Base-by-base conservation (phyloP, 495 filamentous ascomycete species). In the Aspergillus conjunctus region DNA sequence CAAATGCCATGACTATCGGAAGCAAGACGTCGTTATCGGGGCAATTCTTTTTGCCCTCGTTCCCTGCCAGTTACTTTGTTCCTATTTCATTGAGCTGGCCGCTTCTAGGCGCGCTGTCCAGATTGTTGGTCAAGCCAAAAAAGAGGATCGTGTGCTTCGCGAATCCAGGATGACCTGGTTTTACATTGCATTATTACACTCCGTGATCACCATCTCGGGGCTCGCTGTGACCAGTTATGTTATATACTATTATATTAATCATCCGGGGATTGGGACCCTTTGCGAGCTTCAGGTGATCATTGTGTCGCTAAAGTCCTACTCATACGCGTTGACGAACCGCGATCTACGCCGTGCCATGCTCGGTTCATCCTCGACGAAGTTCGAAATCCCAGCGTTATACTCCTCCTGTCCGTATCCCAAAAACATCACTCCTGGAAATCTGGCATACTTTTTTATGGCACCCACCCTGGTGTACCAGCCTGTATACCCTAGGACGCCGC, bases 381-480 rank as follows among this genome's bases (percentile, higher is more conserved):
- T 84, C 3, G 79, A 85, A 9, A 71, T 96, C 1, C 94, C 94
- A 0, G 84, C 88, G 10, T 77, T 97, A 46, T 98, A 98, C 73
- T 72, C 77, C 2, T 68, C 83, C n/a, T 94, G 91, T 64, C 90
- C 93, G 0, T 98, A 98, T 66, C 94, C 94, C 0, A 71, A 80
- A 39, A 98, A 98, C 74, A 88, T 98, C 71, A 96, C 91, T 7
- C 78, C 95, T 58, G 68, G 79, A 6, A 98, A 98, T 70, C 77
- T 98, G 7, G 81, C 78, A 43, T 98, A 98, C 76, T 98, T 98
- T 66, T 97, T 94, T 91, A 91, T 92, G 83, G 94, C 94, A 0
- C 94, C 94, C 1, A 98, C 94, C 0, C 80, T 98, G 20, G 89
- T 98, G 53, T 98, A 98, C 73, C 94, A 98, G 74, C 93, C 94